Base-by-base conservation (phyloP, 2,329 filamentous ascomycete genomes). In the Fusarium setosum region DNA sequence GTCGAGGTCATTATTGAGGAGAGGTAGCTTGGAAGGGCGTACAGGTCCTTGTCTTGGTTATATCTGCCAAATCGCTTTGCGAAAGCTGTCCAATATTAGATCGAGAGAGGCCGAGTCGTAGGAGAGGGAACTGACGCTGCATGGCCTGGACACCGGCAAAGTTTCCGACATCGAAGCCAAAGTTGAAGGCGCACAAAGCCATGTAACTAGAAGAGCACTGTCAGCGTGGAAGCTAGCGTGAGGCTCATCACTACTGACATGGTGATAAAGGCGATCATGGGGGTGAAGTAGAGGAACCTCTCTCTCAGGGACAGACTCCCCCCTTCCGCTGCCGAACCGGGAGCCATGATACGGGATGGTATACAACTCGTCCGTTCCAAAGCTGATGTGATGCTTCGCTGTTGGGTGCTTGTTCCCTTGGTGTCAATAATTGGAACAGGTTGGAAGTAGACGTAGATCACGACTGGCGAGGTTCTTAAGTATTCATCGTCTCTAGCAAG, bases 91-190 rank as follows among this genome's bases (percentile, higher is more conserved):
- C 21, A 15, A 9, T 9, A 23, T n/a, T n/a, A 23, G 9, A 23
- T 42, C 1, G 24, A 20, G 11, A 15, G 40, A 5, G 24, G 15
- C 13, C 15, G 10, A 17, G 13, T n/a, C 23, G 21, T n/a, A 9
- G 23, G 4, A 8, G 6, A 23, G 38, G 23, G n/a, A 10, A 18
- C 40, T 42, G 13, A 38, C 56, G 18, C 31, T 68, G 61, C 71
- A 73, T 73, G 15, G 56, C 71, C 50, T 73, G 71, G 7, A 73
- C 69, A 9, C 67, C 71, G 6, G 65, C 63, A 53, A 73, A 73
- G 12, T 58, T 73, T 32, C 71, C 69, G n/a, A 73, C 71, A 42
- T 73, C 71, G 24, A 65, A 73, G 7, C 71, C 71, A 57, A 73
- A 73, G 51, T 73, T 73, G 52, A 73, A 73, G 6, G 68, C 67